phyloP scores from a whole-genome alignment of 169 alveolate species.

The Plasmodium blacklocki region DNA sequence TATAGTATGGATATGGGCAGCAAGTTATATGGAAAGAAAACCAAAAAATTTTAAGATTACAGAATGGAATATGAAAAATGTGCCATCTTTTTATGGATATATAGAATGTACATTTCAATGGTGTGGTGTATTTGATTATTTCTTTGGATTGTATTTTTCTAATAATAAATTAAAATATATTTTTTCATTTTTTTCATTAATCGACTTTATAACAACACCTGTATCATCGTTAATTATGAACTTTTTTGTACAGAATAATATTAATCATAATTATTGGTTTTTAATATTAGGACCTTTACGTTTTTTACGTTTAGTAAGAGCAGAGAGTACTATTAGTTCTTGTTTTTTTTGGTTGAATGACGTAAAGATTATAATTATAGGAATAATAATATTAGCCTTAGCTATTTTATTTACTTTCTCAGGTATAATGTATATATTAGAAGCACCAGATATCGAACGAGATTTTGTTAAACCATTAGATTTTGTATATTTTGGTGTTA shows the following conservation, averaged over 20 bases:
- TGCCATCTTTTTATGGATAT: constrained; percentile 81
- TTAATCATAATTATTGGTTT: constrained; percentile 78
- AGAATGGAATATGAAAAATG: constrained; percentile 81
- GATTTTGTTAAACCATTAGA: constrained; percentile 81
- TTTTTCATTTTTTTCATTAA: constrained; percentile 82
- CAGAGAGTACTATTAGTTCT: constrained; percentile 82
- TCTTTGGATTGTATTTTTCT: constrained; percentile 78
- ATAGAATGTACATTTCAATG: constrained; percentile 85
- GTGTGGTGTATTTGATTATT: constrained; percentile 79
- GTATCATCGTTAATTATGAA: constrained; percentile 79
- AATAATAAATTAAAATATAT: constrained; percentile 76
- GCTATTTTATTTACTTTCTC: constrained; percentile 85
- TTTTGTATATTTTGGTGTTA: constrained; percentile 84
- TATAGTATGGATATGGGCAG: constrained; percentile 88
- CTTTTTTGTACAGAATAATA: constrained; percentile 36
- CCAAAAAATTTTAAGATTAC: constrained; percentile 79
- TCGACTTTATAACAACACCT: constrained; percentile 85
- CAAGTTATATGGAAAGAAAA: constrained; percentile 81
- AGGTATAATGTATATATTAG: constrained; percentile 85
- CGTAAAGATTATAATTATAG: constrained; percentile 83
- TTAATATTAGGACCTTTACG: constrained; percentile 82
- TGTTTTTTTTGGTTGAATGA: constrained; percentile 84
- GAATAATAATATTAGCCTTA: constrained; percentile 81
- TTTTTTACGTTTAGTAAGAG: constrained; percentile 82
- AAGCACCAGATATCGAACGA: constrained; percentile 81